Base-by-base conservation (phyloP, 805 yeast species). In the Myxozyma neglecta region DNA sequence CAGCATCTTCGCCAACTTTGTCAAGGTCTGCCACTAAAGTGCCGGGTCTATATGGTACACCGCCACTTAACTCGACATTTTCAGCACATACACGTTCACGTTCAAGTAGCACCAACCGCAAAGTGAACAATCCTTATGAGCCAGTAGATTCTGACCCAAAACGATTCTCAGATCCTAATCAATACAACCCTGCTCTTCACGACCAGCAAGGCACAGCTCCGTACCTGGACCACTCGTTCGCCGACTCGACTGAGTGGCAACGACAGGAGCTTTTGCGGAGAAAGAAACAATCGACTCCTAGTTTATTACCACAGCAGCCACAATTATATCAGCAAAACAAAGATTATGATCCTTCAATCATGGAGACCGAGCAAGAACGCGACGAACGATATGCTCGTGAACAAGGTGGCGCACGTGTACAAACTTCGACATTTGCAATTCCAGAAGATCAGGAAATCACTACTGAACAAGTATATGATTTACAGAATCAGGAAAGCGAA, bases 291-390 rank as follows among this genome's bases (percentile, higher is more conserved):
- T 36, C 53, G 32, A 35, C 39, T 14, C 10, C 39, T 39, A 24
- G 24, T n/a, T 14, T 40, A 11, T 39, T 10, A 20, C 46, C 46
- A 11, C 45, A 50, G 20, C 55, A 16, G 46, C 46, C 46, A 11
- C 45, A 50, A 44, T 9, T 39, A 37, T 20, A 39, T 16, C 55
- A 20, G 47, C 55, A 40, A 11, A 42, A 34, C 42, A 32, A 56
- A 16, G 59, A 49, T 29, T 56, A 56, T 52, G 63, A 60, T 36
- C 63, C 63, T 29, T 54, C 63, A 36, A 42, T 60, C 39, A 60
- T 60, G 63, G 63, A 60, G 45, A 60, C 63, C 20, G 63, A 60
- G 50, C 52, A 46, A n/a, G 61, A 58, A 36, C 53, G 61, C 11
- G 53, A 56, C 44, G 48, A 43, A 32, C 40, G 60, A 24, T 32